Evolutionary conservation across 768 basidiomycete species (phyloP).

Genomic region (Naganishia vaughanmartiniae): DNA sequence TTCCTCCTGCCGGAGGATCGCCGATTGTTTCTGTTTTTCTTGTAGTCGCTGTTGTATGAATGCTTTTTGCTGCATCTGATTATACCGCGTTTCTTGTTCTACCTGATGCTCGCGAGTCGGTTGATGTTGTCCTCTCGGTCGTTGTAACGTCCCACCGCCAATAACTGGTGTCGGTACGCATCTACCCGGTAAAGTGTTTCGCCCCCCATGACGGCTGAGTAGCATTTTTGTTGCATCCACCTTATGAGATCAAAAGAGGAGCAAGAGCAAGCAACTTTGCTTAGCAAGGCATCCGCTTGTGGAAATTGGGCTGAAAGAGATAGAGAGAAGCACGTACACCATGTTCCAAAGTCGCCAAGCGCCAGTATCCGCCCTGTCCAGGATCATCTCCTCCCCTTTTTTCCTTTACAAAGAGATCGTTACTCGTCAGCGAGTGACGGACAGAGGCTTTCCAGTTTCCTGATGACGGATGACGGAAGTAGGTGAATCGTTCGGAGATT

Average conservation of each 20-base stretch:
- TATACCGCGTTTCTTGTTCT: too few species aligned
- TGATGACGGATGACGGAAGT: not conserved
- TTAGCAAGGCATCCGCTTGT: too few species aligned
- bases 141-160: too few species aligned
- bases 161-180: not conserved
- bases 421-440: not conserved
- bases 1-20: not conserved
- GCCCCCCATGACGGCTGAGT: not conserved
- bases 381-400: not conserved
- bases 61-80: too few species aligned
- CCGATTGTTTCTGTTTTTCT: not conserved
- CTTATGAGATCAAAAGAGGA: not conserved
- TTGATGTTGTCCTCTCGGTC: too few species aligned
- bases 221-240: conserved; percentile 5
- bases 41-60: not conserved
- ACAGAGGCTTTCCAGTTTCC: not conserved
- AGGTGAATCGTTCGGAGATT: not conserved
- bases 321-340: not conserved
- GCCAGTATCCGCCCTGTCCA: not conserved
- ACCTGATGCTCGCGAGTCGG: too few species aligned
- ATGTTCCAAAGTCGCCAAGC: not conserved
- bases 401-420: not conserved
- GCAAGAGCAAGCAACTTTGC: not conserved
- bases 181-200: not conserved
- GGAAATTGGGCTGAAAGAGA: too few species aligned